Evolutionary conservation across 2,329 filamentous ascomycete genomes (phyloP), one percentile per base, ranked within the genome.

Genomic region (Fusarium setosum): DNA sequence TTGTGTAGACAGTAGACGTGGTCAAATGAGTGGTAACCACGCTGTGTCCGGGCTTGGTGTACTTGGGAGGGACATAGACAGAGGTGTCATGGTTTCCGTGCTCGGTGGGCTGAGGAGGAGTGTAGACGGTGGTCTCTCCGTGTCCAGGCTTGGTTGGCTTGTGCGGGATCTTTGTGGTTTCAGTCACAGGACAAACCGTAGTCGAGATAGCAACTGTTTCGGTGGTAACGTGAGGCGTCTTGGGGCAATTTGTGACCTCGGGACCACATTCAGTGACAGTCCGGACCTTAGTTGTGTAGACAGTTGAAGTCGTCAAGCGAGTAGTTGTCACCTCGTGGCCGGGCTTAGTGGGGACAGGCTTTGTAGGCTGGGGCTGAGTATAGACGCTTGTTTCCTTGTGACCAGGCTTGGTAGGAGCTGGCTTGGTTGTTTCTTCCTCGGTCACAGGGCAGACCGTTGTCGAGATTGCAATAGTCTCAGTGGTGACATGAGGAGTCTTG

Each of bases 1-100:
- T 67, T 4, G 62, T 65, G 59, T 62, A 63, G 10, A 63, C 41
- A 18, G 59, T 61, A 1, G 59, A 63, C 32, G 40, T 42, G 17
- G 38, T 29, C 55, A 17, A 44, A 31, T 61, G 40, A 34, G 57
- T 64, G 79, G 83, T 56, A 47, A n/a, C 24, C 32, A 47, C 35
- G 8, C 21, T 18, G 6, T 29, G n/a, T 6, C 9, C 40, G 15
- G 31, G n/a, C 32, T 44, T 26, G 23, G 51, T 47, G 29, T 40
- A n/a, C 38, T 53, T 44, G 49, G 35, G 37, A 8, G 49, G 37
- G 15, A 23, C 31, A 31, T 21, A 32, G 13, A 32, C 17, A 24
- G 68, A 69, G n/a, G 64, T 67, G 10, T 64, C 40, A 9, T 53
- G 29, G 26, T 56, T 50, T 11, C 17, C 65, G 6, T 52, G 45